Percentiles rank a stretch among this genome's conserved stretches.
These are phyloP conservation scores for Coemansia sp. DNA, from an alignment of 192 early-diverging fungal species.

Conservation along the genomic window DNA sequence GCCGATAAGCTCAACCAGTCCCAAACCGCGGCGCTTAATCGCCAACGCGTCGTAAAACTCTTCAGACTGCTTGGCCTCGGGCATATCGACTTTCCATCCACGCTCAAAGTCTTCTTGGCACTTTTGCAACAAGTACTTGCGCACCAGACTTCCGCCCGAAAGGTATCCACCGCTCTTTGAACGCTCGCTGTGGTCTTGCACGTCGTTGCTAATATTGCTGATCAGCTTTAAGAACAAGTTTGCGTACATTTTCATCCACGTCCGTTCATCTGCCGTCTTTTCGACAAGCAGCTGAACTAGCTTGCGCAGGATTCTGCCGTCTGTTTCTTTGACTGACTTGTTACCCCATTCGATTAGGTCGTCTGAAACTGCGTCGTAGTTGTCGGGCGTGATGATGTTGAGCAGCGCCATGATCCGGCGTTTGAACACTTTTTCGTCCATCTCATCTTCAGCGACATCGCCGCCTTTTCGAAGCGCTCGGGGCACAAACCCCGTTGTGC, in stretches of 20 bases:
- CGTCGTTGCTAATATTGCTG: slow-evolving; percentile 56
- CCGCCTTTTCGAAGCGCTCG: slow-evolving; percentile 16
- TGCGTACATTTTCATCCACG: slow-evolving; percentile 86
- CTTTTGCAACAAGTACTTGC: slow-evolving; percentile 82
- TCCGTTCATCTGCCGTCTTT: slow-evolving; percentile 90
- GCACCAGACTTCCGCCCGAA: slow-evolving; percentile 70
- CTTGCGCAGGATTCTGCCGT: slow-evolving; percentile 68
- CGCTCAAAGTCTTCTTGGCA: slow-evolving; percentile 94
- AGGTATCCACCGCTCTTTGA: slow-evolving; percentile 50
- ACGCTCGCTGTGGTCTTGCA: slow-evolving; percentile 58
- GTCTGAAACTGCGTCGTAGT: slow-evolving; percentile 80
- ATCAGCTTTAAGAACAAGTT: slow-evolving; percentile 79
- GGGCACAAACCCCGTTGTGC: slow-evolving; percentile 78
- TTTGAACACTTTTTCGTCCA: slow-evolving; percentile 59
- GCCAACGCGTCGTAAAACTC: slow-evolving; percentile 81
- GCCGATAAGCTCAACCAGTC: slow-evolving; percentile 89
- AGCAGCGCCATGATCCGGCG: slow-evolving; percentile 83
- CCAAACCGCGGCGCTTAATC: slow-evolving; percentile 90
- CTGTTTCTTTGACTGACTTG: slow-evolving; percentile 58
- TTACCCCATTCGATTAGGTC: slow-evolving; percentile 85
- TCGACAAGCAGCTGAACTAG: slow-evolving; percentile 89
- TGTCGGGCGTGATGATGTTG: slow-evolving; percentile 96
- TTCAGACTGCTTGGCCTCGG: slow-evolving; percentile 67
- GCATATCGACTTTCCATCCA: slow-evolving; percentile 79
- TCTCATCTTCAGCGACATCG: slow-evolving; percentile 50